A percentile compares a stretch with the other conserved stretches of the same genome.
These are phyloP conservation scores for Coemansia sp. DNA, from an alignment of 192 early-diverging fungal genomes.

Conservation along the genomic window DNA sequence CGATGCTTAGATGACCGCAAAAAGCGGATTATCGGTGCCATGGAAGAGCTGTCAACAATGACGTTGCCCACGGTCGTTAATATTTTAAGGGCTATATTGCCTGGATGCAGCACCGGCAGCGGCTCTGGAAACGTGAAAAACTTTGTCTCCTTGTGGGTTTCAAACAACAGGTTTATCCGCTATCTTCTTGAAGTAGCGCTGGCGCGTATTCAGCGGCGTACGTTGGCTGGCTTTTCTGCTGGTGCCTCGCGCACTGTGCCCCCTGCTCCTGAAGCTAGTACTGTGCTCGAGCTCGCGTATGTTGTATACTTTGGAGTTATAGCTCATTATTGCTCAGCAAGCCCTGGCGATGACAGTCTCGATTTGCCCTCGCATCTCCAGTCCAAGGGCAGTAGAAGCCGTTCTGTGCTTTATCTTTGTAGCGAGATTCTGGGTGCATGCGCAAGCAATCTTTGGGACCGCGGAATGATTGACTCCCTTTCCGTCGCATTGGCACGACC, in stretches of 20 bases:
- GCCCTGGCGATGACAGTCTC: background rate
- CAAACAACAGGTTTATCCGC: slow-evolving; percentile 22
- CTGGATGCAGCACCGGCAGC: slow-evolving; percentile 5
- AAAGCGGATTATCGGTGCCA: slow-evolving; percentile 11
- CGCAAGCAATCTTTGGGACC: slow-evolving; percentile 2
- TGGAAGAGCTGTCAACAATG: slow-evolving; percentile 26
- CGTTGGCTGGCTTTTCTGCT: background rate
- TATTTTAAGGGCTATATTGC: slow-evolving; percentile 23
- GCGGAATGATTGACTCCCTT: slow-evolving; percentile 7
- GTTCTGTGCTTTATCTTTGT: slow-evolving; percentile 18
- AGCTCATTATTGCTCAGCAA: background rate
- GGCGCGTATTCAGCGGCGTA: slow-evolving; percentile 13
- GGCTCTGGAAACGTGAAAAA: background rate
- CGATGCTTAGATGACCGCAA: slow-evolving; percentile 37
- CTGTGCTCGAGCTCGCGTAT: slow-evolving; percentile 24
- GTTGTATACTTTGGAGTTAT: slow-evolving; percentile 28
- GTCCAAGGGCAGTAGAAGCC: slow-evolving; percentile 13
- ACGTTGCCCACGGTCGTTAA: slow-evolving; percentile 8
- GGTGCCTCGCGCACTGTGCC: background rate
- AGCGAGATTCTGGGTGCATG: slow-evolving; percentile 34
- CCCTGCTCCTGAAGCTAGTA: background rate
- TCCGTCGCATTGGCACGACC: slow-evolving; percentile 18
- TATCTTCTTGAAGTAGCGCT: slow-evolving; percentile 32
- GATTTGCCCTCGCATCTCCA: slow-evolving; percentile 18
- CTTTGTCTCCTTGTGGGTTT: slow-evolving; percentile 17